Conservation (phyloP, 768 basidiomycete genomes). For the Peribolospora kevripleyi region DNA sequence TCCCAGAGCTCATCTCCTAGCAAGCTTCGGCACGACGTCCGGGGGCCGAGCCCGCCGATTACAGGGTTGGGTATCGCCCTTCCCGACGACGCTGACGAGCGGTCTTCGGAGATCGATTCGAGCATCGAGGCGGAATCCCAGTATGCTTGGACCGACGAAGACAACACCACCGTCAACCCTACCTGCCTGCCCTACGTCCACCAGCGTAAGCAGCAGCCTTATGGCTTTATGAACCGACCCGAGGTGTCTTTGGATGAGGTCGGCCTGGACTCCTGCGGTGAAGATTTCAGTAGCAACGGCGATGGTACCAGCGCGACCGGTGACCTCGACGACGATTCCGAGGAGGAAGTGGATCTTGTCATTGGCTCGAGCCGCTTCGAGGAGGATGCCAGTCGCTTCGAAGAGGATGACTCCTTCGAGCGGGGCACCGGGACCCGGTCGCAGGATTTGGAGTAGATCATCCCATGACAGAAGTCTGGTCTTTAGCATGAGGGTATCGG, state of each 20-base stretch:
- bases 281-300: neutral
- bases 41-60: neutral
- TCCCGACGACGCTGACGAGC: no score
- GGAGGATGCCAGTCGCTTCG: no score
- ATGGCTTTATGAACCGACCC: no score
- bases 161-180: neutral
- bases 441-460: no score
- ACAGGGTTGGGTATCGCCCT: neutral
- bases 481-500: no score
- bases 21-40: neutral
- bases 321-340: constrained; percentile 17
- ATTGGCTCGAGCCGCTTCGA: neutral
- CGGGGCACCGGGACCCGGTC: no score
- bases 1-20: neutral
- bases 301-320: constrained; percentile 10
- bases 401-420: no score
- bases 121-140: neutral
- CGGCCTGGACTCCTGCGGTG: neutral
- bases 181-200: no score
- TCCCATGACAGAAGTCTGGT: no score
- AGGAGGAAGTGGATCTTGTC: constrained; percentile 13
- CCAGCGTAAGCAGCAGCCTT: no score
- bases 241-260: no score
- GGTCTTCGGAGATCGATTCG: neutral
- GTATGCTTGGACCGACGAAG: neutral